Percentiles rank a stretch among this genome's conserved stretches.
Evolutionary conservation across 2,329 filamentous ascomycete genomes (phyloP).

Genomic region (Arthrobotrys pseudoclavata): DNA sequence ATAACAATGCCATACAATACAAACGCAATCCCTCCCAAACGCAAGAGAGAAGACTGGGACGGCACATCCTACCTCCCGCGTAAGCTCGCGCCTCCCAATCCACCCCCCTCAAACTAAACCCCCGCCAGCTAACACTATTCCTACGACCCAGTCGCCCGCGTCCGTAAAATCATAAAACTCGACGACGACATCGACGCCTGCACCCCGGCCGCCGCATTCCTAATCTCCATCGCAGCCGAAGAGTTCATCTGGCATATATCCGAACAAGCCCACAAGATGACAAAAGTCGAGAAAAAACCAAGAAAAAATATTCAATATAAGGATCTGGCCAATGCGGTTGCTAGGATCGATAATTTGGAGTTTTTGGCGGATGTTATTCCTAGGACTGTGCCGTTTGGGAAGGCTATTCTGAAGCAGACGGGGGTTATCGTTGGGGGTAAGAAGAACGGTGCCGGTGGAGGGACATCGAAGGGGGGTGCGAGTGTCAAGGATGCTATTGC

Average conservation of each 20-base stretch:
- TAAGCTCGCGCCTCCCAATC: slow-evolving; percentile 23
- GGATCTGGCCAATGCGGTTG: slow-evolving; percentile 88
- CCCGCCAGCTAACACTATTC: slow-evolving; percentile 6
- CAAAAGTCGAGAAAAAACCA: slow-evolving; percentile 91
- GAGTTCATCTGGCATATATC: slow-evolving; percentile 95
- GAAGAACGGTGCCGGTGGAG: neutral
- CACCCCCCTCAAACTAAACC: neutral
- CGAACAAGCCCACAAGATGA: slow-evolving; percentile 85
- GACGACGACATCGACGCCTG: slow-evolving; percentile 88
- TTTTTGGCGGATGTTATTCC: slow-evolving; percentile 93
- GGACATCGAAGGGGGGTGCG: slow-evolving; percentile 12
- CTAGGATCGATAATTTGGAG: slow-evolving; percentile 91
- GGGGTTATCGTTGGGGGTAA: neutral
- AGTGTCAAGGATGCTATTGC: slow-evolving; percentile 11
- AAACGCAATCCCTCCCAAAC: slow-evolving; percentile 49
- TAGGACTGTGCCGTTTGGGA: slow-evolving; percentile 83
- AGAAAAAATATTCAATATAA: slow-evolving; percentile 95
- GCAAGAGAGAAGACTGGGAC: slow-evolving; percentile 50
- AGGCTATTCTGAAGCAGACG: slow-evolving; percentile 65
- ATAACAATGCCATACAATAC: slow-evolving; percentile 48
- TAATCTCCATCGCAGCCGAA: slow-evolving; percentile 94
- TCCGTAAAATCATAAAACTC: slow-evolving; percentile 93
- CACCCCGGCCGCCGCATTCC: slow-evolving; percentile 93
- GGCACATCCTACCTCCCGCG: slow-evolving; percentile 56
- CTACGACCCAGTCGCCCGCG: slow-evolving; percentile 78